A percentile compares a stretch with the other conserved stretches of the same genome.
Evolutionary conservation across 495 filamentous ascomycete species (phyloP).

Genomic region (Neurospora sublineolata): DNA sequence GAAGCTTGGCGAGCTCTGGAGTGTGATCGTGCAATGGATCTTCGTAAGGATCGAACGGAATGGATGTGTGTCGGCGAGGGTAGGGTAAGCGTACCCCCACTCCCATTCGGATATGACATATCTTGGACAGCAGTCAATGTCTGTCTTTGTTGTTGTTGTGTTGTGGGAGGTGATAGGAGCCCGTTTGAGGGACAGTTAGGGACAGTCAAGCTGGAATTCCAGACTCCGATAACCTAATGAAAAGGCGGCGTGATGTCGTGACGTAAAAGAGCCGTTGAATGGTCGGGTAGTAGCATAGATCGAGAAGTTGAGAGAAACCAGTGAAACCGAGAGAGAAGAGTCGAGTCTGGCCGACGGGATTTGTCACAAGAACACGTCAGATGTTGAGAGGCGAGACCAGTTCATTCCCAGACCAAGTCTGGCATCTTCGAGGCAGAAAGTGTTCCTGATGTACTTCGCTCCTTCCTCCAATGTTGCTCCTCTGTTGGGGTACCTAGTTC

Average conservation of each 20-base stretch:
- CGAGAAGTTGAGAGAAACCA: background rate
- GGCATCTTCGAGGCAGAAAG: background rate
- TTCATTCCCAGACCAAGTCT: background rate
- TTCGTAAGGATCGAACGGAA: slow-evolving; percentile 64
- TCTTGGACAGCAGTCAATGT: background rate
- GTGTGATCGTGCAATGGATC: slow-evolving; percentile 77
- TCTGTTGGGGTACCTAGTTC: background rate
- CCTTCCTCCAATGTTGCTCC: background rate
- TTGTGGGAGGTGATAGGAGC: background rate
- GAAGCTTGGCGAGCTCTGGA: slow-evolving; percentile 42
- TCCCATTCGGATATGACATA: slow-evolving; percentile 37
- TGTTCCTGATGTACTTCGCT: background rate
- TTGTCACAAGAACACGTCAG: background rate
- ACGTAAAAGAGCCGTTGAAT: background rate
- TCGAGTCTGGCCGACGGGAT: background rate
- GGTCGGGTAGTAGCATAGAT: background rate
- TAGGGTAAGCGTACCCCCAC: slow-evolving; percentile 69
- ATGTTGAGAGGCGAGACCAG: background rate
- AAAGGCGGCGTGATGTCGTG: background rate
- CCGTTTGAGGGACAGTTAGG: background rate
- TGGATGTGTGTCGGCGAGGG: slow-evolving; percentile 73
- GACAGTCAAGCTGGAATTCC: background rate
- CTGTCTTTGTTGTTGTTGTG: background rate
- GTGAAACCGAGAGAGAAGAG: background rate
- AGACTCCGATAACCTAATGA: background rate